Conservation (phyloP, 2,329 filamentous ascomycete species). For the Botrytis sinoallii region DNA sequence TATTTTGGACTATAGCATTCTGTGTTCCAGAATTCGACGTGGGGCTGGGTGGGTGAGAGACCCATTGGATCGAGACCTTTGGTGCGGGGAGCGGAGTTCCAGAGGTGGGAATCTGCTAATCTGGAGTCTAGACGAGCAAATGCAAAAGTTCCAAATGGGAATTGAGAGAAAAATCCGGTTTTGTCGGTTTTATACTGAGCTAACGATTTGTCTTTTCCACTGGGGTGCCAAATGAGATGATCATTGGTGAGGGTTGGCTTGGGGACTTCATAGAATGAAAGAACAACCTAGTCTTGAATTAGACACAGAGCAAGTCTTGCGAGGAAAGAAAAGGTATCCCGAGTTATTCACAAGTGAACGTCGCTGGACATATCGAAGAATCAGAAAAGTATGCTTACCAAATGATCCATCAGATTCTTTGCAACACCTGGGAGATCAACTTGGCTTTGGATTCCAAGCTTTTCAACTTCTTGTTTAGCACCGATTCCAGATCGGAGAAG, state of each 20-base stretch:
- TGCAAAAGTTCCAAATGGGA: not conserved
- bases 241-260: not conserved
- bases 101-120: not conserved
- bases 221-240: not conserved
- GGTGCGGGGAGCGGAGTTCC: not conserved
- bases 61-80: not conserved
- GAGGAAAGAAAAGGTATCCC: not conserved
- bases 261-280: slow-evolving; percentile 3
- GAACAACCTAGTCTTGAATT: not conserved
- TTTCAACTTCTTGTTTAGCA: slow-evolving; percentile 42
- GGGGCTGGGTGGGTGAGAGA: not conserved
- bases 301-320: not conserved
- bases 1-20: slow-evolving; percentile 1
- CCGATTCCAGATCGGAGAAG: slow-evolving; percentile 52
- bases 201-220: not conserved
- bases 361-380: no score
- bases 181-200: not conserved
- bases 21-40: not conserved
- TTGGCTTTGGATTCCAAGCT: slow-evolving; percentile 43
- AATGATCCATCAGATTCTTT: slow-evolving; percentile 48
- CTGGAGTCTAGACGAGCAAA: not conserved
- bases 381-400: not conserved
- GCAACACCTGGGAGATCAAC: slow-evolving; percentile 50
- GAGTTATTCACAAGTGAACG: not conserved
- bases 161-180: not conserved